A percentile compares a stretch with the other conserved stretches of the same genome.
Evolutionary conservation across 768 basidiomycete species (phyloP).

Genomic region (Dendrothele bispora): DNA sequence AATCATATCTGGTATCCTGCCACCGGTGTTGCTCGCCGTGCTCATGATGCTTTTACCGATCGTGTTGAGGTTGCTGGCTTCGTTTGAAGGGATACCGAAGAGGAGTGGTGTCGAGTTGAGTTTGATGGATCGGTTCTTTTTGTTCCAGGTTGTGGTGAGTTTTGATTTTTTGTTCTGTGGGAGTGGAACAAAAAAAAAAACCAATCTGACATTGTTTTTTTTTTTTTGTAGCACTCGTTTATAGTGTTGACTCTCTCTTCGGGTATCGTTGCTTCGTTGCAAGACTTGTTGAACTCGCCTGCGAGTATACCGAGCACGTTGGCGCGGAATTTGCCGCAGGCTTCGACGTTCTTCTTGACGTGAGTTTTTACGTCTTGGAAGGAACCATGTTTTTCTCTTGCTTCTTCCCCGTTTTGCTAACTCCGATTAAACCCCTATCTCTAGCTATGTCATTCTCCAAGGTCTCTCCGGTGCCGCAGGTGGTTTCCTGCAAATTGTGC

Average conservation of each 20-base stretch:
- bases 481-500: slow-evolving; percentile 77
- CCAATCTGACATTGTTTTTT: no score
- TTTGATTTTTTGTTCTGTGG: neutral
- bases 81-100: slow-evolving; percentile 90
- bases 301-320: slow-evolving; percentile 66
- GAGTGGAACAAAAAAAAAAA: neutral
- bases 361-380: slow-evolving; percentile 28
- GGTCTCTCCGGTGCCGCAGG: slow-evolving; percentile 78
- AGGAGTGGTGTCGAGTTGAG: slow-evolving; percentile 82
- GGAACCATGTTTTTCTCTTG: slow-evolving; percentile 1
- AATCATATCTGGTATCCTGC: slow-evolving; percentile 84
- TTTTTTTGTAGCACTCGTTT: slow-evolving; percentile 77
- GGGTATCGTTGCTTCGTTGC: slow-evolving; percentile 76
- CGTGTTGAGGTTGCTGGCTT: slow-evolving; percentile 74
- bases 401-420: no score
- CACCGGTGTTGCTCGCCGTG: slow-evolving; percentile 83
- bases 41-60: slow-evolving; percentile 89
- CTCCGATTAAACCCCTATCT: no score
- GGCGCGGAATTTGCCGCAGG: slow-evolving; percentile 75
- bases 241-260: slow-evolving; percentile 83
- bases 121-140: slow-evolving; percentile 89
- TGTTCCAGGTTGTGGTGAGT: slow-evolving; percentile 89
- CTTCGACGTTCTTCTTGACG: slow-evolving; percentile 92
- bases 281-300: slow-evolving; percentile 64
- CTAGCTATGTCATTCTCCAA: slow-evolving; percentile 75